These are phyloP conservation scores for Fragaria nilgerrensis DNA, from an alignment of 306 rosid species.

Conservation along the genomic window DNA sequence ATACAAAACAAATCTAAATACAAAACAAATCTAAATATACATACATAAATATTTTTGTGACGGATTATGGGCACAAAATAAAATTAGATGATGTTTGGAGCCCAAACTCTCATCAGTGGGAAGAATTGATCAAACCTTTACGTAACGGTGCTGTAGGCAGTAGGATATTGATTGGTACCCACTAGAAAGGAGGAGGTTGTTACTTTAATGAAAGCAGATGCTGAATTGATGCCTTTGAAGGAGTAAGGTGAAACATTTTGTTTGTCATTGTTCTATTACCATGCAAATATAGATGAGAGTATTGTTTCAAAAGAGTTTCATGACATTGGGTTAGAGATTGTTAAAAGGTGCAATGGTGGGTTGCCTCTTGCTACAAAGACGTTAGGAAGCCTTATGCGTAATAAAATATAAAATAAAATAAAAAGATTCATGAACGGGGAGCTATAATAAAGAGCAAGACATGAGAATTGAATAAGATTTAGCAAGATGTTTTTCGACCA, in stretches of 20 bases:
- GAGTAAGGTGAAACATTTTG: background rate
- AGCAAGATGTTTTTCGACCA: background rate
- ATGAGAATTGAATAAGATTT: background rate
- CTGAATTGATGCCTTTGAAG: background rate
- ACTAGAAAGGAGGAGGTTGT: conserved; percentile 12
- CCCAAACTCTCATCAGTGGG: background rate
- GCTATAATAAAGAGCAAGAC: background rate
- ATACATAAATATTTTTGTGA: too few relatives aligned
- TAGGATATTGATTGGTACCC: conserved; percentile 6
- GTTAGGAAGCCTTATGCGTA: background rate
- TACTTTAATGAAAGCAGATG: background rate
- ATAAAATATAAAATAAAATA: too few relatives aligned
- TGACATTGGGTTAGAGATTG: background rate
- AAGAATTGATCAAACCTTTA: background rate
- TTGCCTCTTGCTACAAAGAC: conserved; percentile 2
- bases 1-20: too few relatives aligned
- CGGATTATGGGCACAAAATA: too few relatives aligned
- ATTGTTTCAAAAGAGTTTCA: background rate
- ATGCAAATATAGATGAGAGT: background rate
- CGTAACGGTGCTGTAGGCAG: background rate
- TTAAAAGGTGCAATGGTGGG: background rate
- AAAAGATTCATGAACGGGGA: too few relatives aligned
- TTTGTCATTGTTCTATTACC: background rate
- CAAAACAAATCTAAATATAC: too few relatives aligned
- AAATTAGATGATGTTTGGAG: conserved; percentile 18